These are phyloP conservation scores for Cutaneotrichosporon dermatis DNA, from an alignment of 1,284 basidiomycete species.

Conservation along the genomic window DNA sequence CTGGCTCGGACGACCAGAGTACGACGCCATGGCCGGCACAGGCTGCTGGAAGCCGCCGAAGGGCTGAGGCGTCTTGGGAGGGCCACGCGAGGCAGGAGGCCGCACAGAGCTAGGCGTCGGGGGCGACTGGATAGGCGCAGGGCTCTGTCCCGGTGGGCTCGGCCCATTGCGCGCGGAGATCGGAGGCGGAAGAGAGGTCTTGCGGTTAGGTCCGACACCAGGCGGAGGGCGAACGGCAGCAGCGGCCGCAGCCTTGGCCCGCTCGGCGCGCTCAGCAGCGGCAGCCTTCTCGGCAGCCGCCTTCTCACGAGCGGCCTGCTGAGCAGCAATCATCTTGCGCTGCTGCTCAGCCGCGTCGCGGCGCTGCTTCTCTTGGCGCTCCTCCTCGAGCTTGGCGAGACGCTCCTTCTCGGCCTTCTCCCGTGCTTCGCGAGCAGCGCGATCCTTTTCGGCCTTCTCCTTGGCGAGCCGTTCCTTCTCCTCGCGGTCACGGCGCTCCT, in stretches of 20 bases:
- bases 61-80: conserved; percentile 37
- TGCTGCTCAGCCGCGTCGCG: conserved; percentile 40
- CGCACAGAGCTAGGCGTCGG: conserved; percentile 60
- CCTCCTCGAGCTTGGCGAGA: conserved; percentile 35
- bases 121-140: conserved; percentile 61
- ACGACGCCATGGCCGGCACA: conserved; percentile 10
- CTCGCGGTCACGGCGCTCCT: conserved; percentile 57
- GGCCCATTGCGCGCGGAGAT: conserved; percentile 26
- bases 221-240: conserved; percentile 13
- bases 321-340: conserved; percentile 38
- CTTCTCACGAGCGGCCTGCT: conserved; percentile 39
- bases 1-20: conserved; percentile 7
- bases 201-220: conserved; percentile 5
- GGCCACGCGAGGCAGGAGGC: conserved; percentile 7
- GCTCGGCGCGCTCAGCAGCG: conserved; percentile 11
- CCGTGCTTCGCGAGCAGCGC: conserved; percentile 35
- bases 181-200: conserved; percentile 6
- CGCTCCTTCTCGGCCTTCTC: conserved; percentile 42
- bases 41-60: conserved; percentile 17
- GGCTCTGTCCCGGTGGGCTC: conserved; percentile 16
- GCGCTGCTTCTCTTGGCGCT: conserved; percentile 33
- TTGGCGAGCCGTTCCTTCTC: conserved; percentile 61
- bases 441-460: conserved; percentile 61
- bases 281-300: conserved; percentile 27
- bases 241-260: conserved; percentile 8